Percentiles rank a stretch among this genome's conserved stretches.
Conservation (phyloP, 768 basidiomycete species). For the Podaxis mareebaensis region DNA sequence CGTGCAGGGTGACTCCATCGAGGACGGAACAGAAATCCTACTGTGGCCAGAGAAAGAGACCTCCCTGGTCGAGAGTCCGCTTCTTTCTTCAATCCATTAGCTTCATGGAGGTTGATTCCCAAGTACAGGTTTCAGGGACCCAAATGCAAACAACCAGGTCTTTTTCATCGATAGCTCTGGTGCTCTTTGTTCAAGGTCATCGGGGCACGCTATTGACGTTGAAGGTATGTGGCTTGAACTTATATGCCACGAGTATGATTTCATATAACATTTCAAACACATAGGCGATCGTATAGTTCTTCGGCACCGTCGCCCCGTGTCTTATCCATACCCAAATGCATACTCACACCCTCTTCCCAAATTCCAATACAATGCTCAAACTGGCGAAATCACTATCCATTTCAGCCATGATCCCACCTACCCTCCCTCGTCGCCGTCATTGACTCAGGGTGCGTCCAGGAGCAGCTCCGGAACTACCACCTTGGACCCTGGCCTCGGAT, state of each 20-base stretch:
- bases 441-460: not conserved
- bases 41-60: constrained; percentile 75
- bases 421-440: constrained; percentile 36
- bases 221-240: constrained; percentile 48
- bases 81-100: not conserved
- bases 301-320: constrained; percentile 75
- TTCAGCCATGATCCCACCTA: constrained; percentile 69
- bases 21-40: constrained; percentile 63
- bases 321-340: constrained; percentile 74
- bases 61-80: constrained; percentile 76
- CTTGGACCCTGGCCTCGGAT: no score
- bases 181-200: constrained; percentile 71
- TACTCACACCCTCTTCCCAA: constrained; percentile 77
- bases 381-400: constrained; percentile 57
- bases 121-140: constrained; percentile 40
- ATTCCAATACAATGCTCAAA: constrained; percentile 58
- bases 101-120: not conserved
- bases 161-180: constrained; percentile 84
- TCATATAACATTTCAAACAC: not conserved
- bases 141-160: constrained; percentile 76
- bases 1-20: constrained; percentile 48
- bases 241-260: not conserved
- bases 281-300: constrained; percentile 67
- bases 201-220: constrained; percentile 82
- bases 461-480: not conserved